Conservation (phyloP, 176 grass and related monocot genomes). For the Leersia perrieri region DNA sequence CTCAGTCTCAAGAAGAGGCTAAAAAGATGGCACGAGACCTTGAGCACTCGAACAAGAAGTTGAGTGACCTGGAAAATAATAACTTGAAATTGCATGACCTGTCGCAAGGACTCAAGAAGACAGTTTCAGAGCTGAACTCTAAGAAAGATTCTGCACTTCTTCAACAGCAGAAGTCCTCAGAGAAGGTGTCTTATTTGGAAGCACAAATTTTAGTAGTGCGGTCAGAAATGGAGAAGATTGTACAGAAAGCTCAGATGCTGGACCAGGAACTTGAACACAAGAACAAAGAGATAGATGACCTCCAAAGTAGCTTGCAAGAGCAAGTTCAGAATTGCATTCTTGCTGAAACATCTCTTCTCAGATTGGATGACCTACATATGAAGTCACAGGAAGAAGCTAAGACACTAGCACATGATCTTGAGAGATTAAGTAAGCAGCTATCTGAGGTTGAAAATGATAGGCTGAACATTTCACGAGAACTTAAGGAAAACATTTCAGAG, state of each 20-base stretch:
- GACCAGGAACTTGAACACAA: constrained; percentile 30
- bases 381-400: constrained; percentile 37
- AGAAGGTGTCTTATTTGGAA: constrained; percentile 23
- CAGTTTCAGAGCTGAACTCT: constrained; percentile 14
- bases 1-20: constrained; percentile 29
- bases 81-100: constrained; percentile 20
- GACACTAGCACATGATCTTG: constrained; percentile 11
- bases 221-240: constrained; percentile 27
- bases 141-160: constrained; percentile 19
- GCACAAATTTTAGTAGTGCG: constrained; percentile 6
- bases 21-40: constrained; percentile 22
- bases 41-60: constrained; percentile 20
- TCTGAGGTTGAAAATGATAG: constrained; percentile 12
- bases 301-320: constrained; percentile 23
- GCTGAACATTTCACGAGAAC: constrained; percentile 13
- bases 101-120: not conserved
- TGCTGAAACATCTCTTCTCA: constrained; percentile 23
- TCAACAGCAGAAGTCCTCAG: constrained; percentile 30
- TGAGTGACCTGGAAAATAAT: constrained; percentile 19
- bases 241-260: constrained; percentile 22
- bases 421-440: constrained; percentile 16
- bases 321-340: constrained; percentile 17
- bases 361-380: constrained; percentile 10
- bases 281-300: constrained; percentile 15
- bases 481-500: constrained; percentile 21